phyloP scores from a whole-genome alignment of 2,329 filamentous ascomycete genomes.

The Diaporthe sp. region DNA sequence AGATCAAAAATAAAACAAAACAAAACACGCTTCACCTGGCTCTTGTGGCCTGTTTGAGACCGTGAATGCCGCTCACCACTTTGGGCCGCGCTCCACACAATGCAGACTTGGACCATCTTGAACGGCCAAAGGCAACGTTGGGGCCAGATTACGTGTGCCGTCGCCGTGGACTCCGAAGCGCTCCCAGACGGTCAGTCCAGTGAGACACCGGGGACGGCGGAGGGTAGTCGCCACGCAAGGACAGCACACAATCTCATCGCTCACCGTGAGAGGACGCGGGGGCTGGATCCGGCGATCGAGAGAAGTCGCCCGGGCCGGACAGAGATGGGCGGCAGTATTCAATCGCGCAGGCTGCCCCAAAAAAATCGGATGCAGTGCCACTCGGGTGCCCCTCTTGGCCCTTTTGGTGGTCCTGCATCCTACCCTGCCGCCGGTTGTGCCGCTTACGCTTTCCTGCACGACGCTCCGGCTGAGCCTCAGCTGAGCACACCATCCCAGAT shows the following conservation, averaged over 20 bases:
- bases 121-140: neutral
- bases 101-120: no score
- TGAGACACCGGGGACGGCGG: neutral
- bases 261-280: neutral
- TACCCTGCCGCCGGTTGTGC: conserved; percentile 13
- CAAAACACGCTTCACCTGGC: conserved; percentile 16
- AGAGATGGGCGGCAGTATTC: neutral
- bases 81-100: neutral
- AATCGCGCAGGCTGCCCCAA: neutral
- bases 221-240: neutral
- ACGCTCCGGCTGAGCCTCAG: conserved; percentile 19
- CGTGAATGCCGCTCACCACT: neutral
- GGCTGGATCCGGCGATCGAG: neutral
- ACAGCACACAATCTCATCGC: neutral
- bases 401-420: conserved; percentile 10
- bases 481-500: conserved; percentile 4
- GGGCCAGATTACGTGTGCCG: neutral
- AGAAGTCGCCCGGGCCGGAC: neutral
- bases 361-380: neutral
- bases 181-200: neutral
- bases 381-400: conserved; percentile 1
- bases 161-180: neutral
- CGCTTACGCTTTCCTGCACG: conserved; percentile 21
- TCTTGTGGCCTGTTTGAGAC: conserved; percentile 2
- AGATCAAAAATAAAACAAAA: conserved; percentile 30